Base-by-base conservation (phyloP, 2,329 filamentous ascomycete species). In the Monilinia fructigena region DNA sequence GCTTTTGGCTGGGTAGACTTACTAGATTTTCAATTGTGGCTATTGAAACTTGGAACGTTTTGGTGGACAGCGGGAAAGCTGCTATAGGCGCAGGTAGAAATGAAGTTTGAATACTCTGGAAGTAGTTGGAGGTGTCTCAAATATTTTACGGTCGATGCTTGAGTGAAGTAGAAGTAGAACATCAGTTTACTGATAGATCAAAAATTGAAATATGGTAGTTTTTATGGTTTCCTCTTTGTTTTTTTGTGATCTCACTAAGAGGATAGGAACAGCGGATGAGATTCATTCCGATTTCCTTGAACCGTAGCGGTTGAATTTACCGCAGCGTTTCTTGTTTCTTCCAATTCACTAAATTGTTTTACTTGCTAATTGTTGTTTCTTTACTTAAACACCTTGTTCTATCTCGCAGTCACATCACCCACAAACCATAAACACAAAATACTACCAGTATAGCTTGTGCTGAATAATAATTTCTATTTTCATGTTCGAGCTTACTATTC, bases 1-100 rank as follows among this genome's bases (percentile, higher is more conserved):
- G 65, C 65, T 35, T 45, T 67, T 3, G 65, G 65, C 31, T 63
- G 52, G 52, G 20, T 45, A 20, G 65, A 58, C 5, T 10, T 67
- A 18, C 50, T 64, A n/a, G 35, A 67, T 40, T 11, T 50, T 10
- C 58, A 67, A 38, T 56, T 28, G 35, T 63, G 53, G 28, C 4
- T 64, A 4, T 8, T 52, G 5, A 62, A 45, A 28, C 28, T 20
- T 58, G 60, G 23, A 11, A 4, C 26, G 10, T 14, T 56, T 45
- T 67, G 65, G 65, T 63, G 52, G 50, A 12, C 53, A n/a, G 35
- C 55, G 4, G 55, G 47, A 31, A 59, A 50, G 31, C 11, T 59
- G 20, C 28, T 18, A 20, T 45, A 5, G 14, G 1, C 23, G 26
- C 28, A 31, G 35, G n/a, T 18, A 23, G 42, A 14, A 56, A 56